Evolutionary conservation across 1,284 basidiomycete species (phyloP).

Genomic region (Violaceomyces palustris): DNA sequence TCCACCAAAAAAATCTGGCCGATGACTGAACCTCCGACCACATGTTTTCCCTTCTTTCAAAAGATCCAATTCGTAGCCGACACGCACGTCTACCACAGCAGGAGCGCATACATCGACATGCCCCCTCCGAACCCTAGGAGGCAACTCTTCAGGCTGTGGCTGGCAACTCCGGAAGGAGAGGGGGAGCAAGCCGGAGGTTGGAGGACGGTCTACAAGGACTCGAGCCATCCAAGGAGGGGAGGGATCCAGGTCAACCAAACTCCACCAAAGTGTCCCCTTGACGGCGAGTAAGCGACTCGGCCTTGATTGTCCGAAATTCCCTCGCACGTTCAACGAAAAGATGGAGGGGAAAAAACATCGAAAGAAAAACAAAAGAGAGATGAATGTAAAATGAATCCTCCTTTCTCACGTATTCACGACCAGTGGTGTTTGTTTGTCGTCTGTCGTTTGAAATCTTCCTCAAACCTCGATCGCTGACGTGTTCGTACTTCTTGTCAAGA

Average conservation of each 20-base stretch:
- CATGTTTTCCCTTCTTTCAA: constrained; percentile 11
- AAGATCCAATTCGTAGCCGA: constrained; percentile 29
- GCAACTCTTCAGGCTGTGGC: constrained; percentile 56
- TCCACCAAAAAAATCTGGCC: no score
- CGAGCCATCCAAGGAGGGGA: constrained; percentile 49
- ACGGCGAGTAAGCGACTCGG: constrained; percentile 52
- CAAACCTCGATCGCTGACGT: no score
- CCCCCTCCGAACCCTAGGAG: constrained; percentile 52
- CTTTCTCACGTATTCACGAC: no score
- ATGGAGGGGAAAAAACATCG: no score
- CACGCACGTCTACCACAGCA: constrained; percentile 54
- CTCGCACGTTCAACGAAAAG: no score
- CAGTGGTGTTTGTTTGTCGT: no score
- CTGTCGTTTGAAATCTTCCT: no score
- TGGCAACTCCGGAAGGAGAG: constrained; percentile 52
- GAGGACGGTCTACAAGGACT: constrained; percentile 54
- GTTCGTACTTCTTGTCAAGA: no score
- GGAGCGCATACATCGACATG: constrained; percentile 55
- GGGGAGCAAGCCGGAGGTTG: no score
- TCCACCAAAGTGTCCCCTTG: constrained; percentile 53
- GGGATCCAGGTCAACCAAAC: constrained; percentile 51
- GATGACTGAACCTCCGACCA: constrained; percentile 47
- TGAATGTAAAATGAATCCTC: no score
- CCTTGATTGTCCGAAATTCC: no score
- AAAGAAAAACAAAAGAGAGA: no score